These are phyloP conservation scores for Clohesyomyces aquaticus DNA, from an alignment of 495 filamentous ascomycete genomes.

Conservation along the genomic window DNA sequence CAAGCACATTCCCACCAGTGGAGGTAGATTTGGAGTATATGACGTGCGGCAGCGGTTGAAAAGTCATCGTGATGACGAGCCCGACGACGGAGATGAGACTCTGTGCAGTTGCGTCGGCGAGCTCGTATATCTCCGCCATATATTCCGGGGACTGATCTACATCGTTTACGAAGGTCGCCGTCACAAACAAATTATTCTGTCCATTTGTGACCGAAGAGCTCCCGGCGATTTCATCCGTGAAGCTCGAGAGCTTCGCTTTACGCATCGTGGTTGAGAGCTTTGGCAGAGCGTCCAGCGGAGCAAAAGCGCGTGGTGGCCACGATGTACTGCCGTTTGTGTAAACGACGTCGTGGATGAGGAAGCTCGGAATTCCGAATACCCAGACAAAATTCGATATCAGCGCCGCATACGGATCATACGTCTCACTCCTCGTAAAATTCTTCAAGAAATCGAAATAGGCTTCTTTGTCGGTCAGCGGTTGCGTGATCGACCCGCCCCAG, in stretches of 20 bases:
- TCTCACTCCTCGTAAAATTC: conserved; percentile 25
- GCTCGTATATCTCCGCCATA: conserved; percentile 39
- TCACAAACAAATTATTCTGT: conserved; percentile 36
- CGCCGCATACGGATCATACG: conserved; percentile 33
- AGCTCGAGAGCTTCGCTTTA: conserved; percentile 26
- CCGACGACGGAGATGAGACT: conserved; percentile 35
- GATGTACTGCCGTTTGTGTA: conserved; percentile 30
- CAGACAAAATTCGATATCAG: conserved; percentile 36
- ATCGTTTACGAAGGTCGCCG: conserved; percentile 35
- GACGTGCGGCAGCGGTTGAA: conserved; percentile 44
- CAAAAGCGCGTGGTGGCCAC: conserved; percentile 28
- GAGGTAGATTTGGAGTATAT: conserved; percentile 43
- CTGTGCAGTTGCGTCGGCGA: conserved; percentile 40
- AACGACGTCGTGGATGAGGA: conserved; percentile 21
- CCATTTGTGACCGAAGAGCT: conserved; percentile 22
- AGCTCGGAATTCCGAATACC: conserved; percentile 14
- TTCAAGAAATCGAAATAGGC: conserved; percentile 21
- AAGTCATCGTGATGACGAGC: conserved; percentile 40
- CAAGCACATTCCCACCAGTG: conserved; percentile 45
- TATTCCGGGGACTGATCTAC: conserved; percentile 36
- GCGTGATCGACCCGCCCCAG: conserved; percentile 42
- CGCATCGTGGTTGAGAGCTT: conserved; percentile 33
- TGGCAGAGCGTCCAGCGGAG: conserved; percentile 23
- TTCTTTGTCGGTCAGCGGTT: conserved; percentile 35
- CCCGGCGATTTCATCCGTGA: conserved; percentile 32